Conservation (phyloP, 2,329 filamentous ascomycete species). For the Claviceps sp. region DNA sequence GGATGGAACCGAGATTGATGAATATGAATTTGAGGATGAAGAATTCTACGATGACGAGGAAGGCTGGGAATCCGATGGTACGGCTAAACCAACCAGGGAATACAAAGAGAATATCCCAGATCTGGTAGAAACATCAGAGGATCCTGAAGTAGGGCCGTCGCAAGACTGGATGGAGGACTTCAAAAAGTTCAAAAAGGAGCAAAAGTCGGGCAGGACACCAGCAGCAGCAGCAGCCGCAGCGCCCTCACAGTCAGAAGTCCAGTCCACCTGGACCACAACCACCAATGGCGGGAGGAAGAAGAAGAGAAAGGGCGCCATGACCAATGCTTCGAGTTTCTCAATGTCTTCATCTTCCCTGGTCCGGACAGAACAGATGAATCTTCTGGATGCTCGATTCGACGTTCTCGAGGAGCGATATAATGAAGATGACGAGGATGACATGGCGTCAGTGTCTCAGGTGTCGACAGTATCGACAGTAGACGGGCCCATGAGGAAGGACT, state of each 20-base stretch:
- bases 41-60: slow-evolving; percentile 52
- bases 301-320: slow-evolving; percentile 91
- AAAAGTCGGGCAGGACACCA: slow-evolving; percentile 32
- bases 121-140: slow-evolving; percentile 32
- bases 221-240: slow-evolving; percentile 14
- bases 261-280: slow-evolving; percentile 61
- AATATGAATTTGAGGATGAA: slow-evolving; percentile 63
- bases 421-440: slow-evolving; percentile 34
- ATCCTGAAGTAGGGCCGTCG: slow-evolving; percentile 48
- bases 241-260: slow-evolving; percentile 45
- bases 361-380: slow-evolving; percentile 72
- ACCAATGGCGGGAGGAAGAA: slow-evolving; percentile 71
- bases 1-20: slow-evolving; percentile 60
- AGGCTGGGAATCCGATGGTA: slow-evolving; percentile 92
- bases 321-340: slow-evolving; percentile 73
- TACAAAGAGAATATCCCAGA: slow-evolving; percentile 37
- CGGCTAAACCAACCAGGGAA: slow-evolving; percentile 59
- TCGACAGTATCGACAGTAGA: slow-evolving; percentile 53
- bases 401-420: slow-evolving; percentile 69
- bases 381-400: slow-evolving; percentile 85
- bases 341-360: slow-evolving; percentile 84
- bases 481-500: slow-evolving; percentile 60
- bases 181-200: slow-evolving; percentile 83
- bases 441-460: slow-evolving; percentile 44
- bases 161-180: slow-evolving; percentile 88